A percentile compares a stretch with the other conserved stretches of the same genome.
Conservation (phyloP, 1,284 basidiomycete genomes). For the Moniliella sp. region DNA sequence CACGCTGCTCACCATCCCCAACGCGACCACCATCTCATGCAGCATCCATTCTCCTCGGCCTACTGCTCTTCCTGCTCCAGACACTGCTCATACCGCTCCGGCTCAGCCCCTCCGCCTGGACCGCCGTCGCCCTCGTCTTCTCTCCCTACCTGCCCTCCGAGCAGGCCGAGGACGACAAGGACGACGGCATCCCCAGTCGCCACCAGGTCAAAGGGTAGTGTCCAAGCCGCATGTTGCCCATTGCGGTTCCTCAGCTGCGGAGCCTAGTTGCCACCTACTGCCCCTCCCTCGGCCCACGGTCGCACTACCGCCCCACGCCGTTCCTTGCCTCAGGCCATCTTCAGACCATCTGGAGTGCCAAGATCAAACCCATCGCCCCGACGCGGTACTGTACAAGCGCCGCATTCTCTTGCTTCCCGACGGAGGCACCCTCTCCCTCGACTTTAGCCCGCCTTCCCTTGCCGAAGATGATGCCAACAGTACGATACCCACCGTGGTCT, state of each 20-base stretch:
- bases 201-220: not conserved
- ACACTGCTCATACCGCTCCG: not conserved
- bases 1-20: no score
- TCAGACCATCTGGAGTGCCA: conserved; percentile 25
- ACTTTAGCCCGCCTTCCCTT: conserved; percentile 7
- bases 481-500: conserved; percentile 16
- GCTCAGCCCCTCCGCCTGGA: not conserved
- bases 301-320: conserved; percentile 3
- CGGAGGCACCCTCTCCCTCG: conserved; percentile 23
- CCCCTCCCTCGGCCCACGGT: conserved; percentile 1
- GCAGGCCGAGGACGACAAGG: not conserved
- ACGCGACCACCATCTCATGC: no score
- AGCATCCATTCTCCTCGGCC: not conserved
- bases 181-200: not conserved
- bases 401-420: conserved; percentile 23
- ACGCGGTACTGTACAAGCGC: conserved; percentile 20
- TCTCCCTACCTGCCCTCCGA: not conserved
- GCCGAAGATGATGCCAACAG: conserved; percentile 4
- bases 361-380: conserved; percentile 13
- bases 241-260: not conserved
- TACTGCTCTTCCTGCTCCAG: not conserved
- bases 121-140: not conserved
- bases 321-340: conserved; percentile 22
- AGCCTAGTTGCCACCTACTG: not conserved
- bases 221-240: no score